A percentile compares a stretch with the other conserved stretches of the same genome.
phyloP scores from a whole-genome alignment of 2,329 filamentous ascomycete species.

The Cercospora sp. region DNA sequence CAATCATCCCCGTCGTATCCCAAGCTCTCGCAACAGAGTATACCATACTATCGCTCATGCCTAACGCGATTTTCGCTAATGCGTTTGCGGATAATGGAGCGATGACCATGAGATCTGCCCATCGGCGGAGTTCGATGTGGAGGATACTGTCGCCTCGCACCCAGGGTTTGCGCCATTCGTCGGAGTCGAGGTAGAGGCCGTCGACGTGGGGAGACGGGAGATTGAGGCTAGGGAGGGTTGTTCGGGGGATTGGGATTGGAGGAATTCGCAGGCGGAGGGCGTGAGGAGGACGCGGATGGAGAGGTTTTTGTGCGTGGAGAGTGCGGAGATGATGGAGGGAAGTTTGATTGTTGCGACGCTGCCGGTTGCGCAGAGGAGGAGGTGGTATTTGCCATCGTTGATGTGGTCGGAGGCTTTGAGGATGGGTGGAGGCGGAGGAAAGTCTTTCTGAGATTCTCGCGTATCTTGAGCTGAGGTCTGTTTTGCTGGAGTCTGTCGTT shows the following conservation, averaged over 20 bases:
- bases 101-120: constrained; percentile 79
- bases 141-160: constrained; percentile 74
- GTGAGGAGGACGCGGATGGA: constrained; percentile 87
- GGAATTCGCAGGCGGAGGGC: constrained; percentile 69
- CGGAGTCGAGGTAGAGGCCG: constrained; percentile 76
- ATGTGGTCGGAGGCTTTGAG: constrained; percentile 42
- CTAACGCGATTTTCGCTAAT: constrained; percentile 78
- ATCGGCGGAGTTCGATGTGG: constrained; percentile 83
- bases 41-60: constrained; percentile 76
- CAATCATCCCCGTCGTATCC: constrained; percentile 69
- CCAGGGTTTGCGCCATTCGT: constrained; percentile 84
- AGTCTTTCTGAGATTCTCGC: background rate
- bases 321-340: constrained; percentile 52
- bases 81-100: constrained; percentile 82
- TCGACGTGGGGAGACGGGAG: constrained; percentile 67
- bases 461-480: background rate
- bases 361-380: constrained; percentile 67
- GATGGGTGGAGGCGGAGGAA: constrained; percentile 17
- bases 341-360: constrained; percentile 87
- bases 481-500: background rate
- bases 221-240: constrained; percentile 69
- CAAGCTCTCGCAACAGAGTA: constrained; percentile 77
- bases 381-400: constrained; percentile 58
- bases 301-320: constrained; percentile 57
- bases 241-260: constrained; percentile 72